Base-by-base conservation (phyloP, 495 filamentous ascomycete species). In the Elaphomyces granulatus region DNA sequence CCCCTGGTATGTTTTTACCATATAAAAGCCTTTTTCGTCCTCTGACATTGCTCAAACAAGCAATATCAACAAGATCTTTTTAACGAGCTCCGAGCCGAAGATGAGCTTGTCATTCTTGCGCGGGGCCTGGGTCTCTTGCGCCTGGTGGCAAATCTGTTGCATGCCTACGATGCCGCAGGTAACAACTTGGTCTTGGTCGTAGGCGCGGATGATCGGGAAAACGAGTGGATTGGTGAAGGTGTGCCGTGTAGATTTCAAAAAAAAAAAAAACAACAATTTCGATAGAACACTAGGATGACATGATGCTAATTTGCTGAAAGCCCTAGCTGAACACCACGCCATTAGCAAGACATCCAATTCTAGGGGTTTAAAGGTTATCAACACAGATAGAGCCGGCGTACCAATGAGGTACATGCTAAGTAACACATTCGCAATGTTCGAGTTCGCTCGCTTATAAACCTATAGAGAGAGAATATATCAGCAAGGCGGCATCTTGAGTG, bases 131-230 rank as follows among this genome's bases (percentile, higher is more conserved):
- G 90, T 38, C 77, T 96, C 14, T 72, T 95, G 39, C 84, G 84
- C 36, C 65, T 96, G 14, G 74, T 94, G 43, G 92, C 86, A 12
- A 96, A 95, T 54, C 74, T 98, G 7, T 75, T 98, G 23, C 92
- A 98, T 56, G 85, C 87, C 15, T 94, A 94, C 61, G 90, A 98
- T 69, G 88, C 85, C 2, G 85, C 86, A 4, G 90, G 92, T 3
- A 87, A 87, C 58, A 95, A 94, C 55, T 57, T 98, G 33, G 76
- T 96, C 20, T 62, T 98, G 42, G 56, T 98, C 32, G 75, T 96
- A 26, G 84, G 84, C n/a, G 87, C 92, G 19, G 80, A 88, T 43
- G 85, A 95, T 20, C 73, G 84, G 40, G 90, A 98, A 53, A 94
- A 94, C 75, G 79, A 78, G 17, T 90, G 85, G 85, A 82, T 93